phyloP scores from a whole-genome alignment of 768 basidiomycete species.

The Lentinula detonsa region DNA sequence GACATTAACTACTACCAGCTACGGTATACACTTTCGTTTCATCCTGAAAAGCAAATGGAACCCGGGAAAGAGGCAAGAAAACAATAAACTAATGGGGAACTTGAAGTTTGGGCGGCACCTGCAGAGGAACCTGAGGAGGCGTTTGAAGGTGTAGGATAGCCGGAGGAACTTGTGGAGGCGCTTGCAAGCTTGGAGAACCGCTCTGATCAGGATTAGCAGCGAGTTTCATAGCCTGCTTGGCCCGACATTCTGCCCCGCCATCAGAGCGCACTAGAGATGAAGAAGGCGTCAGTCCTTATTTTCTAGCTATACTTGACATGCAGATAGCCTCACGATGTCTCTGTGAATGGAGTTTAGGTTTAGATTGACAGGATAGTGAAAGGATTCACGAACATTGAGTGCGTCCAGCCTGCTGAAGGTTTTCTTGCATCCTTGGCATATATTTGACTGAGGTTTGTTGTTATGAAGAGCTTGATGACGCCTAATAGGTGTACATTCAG shows the following conservation, averaged over 20 bases:
- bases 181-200: neutral
- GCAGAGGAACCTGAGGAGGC: neutral
- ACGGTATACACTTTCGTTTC: neutral
- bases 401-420: slow-evolving; percentile 93
- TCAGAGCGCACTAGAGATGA: slow-evolving; percentile 67
- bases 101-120: neutral
- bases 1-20: neutral
- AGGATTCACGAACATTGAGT: slow-evolving; percentile 55
- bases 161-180: neutral
- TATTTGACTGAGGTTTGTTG: slow-evolving; percentile 75
- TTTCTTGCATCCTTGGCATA: slow-evolving; percentile 90
- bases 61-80: neutral
- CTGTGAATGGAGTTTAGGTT: slow-evolving; percentile 28
- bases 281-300: slow-evolving; percentile 20
- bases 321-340: slow-evolving; percentile 62
- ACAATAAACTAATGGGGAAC: neutral
- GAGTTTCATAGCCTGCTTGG: slow-evolving; percentile 16
- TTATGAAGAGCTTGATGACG: slow-evolving; percentile 90
- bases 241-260: slow-evolving; percentile 74
- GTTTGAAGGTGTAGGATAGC: neutral
- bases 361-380: slow-evolving; percentile 12
- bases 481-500: slow-evolving; percentile 28
- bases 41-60: neutral
- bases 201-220: slow-evolving; percentile 14
- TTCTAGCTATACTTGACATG: slow-evolving; percentile 10